Evolutionary conservation across 352 stramenopile genomes (phyloP), one percentile per base, ranked within the genome.

Genomic region (Vaucheria bursata): DNA sequence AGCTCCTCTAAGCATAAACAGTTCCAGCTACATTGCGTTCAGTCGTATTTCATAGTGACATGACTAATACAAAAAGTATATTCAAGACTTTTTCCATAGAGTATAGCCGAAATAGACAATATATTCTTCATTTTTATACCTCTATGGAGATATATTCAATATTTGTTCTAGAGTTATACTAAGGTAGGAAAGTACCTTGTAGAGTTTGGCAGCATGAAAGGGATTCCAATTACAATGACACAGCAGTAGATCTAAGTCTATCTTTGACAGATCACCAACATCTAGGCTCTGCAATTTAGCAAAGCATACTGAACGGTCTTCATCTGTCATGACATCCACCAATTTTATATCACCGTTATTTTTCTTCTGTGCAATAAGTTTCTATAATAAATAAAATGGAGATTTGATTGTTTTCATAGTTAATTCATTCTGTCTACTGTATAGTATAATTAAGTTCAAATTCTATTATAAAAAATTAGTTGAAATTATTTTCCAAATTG

Each of bases 161-260:
- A 12, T 59, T 25, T 59, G 25, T 25, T 18, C 25, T 59, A 59
- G 12, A 59, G 12, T 18, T 59, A 25, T 18, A 25, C 25, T 18
- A 12, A 59, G 45, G 45, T 59, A 25, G 45, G 12, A 18, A 18
- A 12, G 8, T 7, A 68, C 71, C 34, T 81, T 71, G 77, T 81
- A 81, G 36, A 81, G 50, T 29, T 34, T 39, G 3, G 77, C 72
- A n/a, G 77, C 77, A 29, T 31, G 64, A 37, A 73, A 49, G 12
- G 77, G 59, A 0, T 72, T 73, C 77, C 77, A 81, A 39, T 81
- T 72, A 6, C 67, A 38, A 38, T 34, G 76, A 59, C 77, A 79
- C 6, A 82, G 71, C 77, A 82, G 40, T n/a, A 7, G 69, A 31
- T 70, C 36, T 12, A 79, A 38, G 36, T 49, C 52, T 6, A 74